Evolutionary conservation across 805 yeast genomes (phyloP).

Genomic region (Saccharomycopsis sp.): DNA sequence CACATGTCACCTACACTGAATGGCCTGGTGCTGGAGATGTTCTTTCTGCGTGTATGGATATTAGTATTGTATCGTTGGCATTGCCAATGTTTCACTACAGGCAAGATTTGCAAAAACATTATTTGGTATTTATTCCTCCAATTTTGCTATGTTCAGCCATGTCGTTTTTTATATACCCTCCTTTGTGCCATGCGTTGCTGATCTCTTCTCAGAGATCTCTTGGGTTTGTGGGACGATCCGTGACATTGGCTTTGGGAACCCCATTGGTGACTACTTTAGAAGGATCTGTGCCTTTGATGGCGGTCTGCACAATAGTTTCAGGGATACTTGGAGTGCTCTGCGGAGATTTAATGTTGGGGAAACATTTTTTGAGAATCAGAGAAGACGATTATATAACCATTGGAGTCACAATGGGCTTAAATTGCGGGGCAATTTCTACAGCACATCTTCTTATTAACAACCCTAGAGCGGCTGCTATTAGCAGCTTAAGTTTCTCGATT

Average conservation of each 20-base stretch:
- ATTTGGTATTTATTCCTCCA: constrained; percentile 53
- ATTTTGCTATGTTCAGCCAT: constrained; percentile 47
- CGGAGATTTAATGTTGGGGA: constrained; percentile 43
- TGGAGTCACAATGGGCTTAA: constrained; percentile 71
- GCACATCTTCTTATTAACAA: constrained; percentile 64
- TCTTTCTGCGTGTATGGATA: constrained; percentile 63
- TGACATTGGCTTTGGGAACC: constrained; percentile 72
- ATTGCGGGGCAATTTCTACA: constrained; percentile 79
- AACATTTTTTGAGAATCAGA: constrained; percentile 40
- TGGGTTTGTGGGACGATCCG: constrained; percentile 75
- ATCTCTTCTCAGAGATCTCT: constrained; percentile 53
- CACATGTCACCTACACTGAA: constrained; percentile 25
- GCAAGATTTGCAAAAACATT: constrained; percentile 52
- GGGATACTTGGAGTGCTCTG: constrained; percentile 71
- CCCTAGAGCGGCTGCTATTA: constrained; percentile 77
- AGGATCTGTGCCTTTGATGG: constrained; percentile 68
- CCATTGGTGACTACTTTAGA: constrained; percentile 62
- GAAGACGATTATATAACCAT: constrained; percentile 64
- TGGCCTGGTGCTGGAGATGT: constrained; percentile 85
- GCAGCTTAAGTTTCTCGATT: constrained; percentile 61
- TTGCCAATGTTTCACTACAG: constrained; percentile 75
- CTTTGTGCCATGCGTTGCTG: constrained; percentile 58
- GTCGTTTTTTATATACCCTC: constrained; percentile 64
- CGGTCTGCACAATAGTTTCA: constrained; percentile 69
- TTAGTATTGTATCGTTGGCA: constrained; percentile 68